Base-by-base conservation (phyloP, 139 green algal species). In the Monoraphidium neglectum region DNA sequence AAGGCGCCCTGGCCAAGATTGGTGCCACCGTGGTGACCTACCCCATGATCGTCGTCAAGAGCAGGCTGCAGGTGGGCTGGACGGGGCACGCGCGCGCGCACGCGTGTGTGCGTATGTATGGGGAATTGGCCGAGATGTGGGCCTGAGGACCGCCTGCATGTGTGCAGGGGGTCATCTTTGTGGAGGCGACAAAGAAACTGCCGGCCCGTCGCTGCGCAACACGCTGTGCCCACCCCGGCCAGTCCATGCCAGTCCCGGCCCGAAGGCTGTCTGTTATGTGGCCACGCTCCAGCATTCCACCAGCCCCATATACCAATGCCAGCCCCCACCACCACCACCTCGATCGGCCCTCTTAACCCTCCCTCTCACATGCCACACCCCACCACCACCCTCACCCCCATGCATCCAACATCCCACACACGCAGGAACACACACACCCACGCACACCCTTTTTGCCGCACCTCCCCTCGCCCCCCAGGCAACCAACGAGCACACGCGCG, bases 1-100 rank as follows among this genome's bases (percentile, higher is more conserved):
- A 92, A 15, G 89, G 87, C 13, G 88, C 92, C 0, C 54, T 96
- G 35, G 91, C 94, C 68, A 99, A 98, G 88, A 78, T 86, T 62
- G 90, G 89, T 2, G 94, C 94, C 18, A 98, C 95, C 5, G 38
- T 98, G 18, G 68, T 91, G 15, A 98, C 95, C 0, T 99, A 98
- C 85, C 94, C 95, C 1, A 80, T 99, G 78, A 88, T 97, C 37
- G 90, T 97, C 46, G 86, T 99, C 66, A 99, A 99, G 89, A 87
- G 84, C 30, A 80, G 93, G 5, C 85, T 97, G 85, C 90, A 95
- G 70, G 83, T 77, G 16, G 10, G 47, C 8, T 57, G 75, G 56
- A 18, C 12, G 56, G 26, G 68, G 72, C 57, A n/a, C 16, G 21
- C 16, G 16, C 21, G 51, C 51, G 16, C 16, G 16, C 51, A 59